Evolutionary conservation across 2,329 filamentous ascomycete species (phyloP).

Genomic region (Scopulariopsis brevicaulis): DNA sequence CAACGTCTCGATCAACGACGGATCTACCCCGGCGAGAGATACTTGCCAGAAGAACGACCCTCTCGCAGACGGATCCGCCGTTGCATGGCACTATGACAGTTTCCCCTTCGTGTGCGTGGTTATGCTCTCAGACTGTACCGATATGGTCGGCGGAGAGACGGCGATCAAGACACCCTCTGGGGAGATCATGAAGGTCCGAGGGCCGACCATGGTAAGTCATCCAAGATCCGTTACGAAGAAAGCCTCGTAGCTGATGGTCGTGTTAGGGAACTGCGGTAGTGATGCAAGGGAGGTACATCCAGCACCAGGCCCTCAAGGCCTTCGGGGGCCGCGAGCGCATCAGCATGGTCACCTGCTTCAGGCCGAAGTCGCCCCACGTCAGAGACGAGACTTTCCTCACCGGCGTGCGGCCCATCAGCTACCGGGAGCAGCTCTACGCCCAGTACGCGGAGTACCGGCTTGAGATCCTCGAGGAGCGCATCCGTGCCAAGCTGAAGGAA

Average conservation of each 20-base stretch:
- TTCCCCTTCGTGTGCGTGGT: slow-evolving; percentile 61
- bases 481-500: slow-evolving; percentile 10
- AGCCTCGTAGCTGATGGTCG: slow-evolving; percentile 8
- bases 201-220: slow-evolving; percentile 40
- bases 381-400: slow-evolving; percentile 50
- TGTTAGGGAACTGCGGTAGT: slow-evolving; percentile 49
- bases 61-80: slow-evolving; percentile 33
- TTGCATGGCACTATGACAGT: slow-evolving; percentile 54
- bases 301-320: slow-evolving; percentile 50
- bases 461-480: slow-evolving; percentile 48
- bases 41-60: slow-evolving; percentile 19
- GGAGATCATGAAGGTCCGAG: slow-evolving; percentile 44
- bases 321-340: slow-evolving; percentile 51
- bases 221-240: not conserved
- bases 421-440: slow-evolving; percentile 45
- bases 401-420: slow-evolving; percentile 46
- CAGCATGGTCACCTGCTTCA: slow-evolving; percentile 54
- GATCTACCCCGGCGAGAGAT: slow-evolving; percentile 25
- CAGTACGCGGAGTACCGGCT: slow-evolving; percentile 53
- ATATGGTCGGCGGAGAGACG: slow-evolving; percentile 55
- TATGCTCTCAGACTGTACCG: slow-evolving; percentile 52
- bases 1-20: slow-evolving; percentile 38
- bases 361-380: slow-evolving; percentile 40
- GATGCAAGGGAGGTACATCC: slow-evolving; percentile 57
- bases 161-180: slow-evolving; percentile 42